phyloP scores from a whole-genome alignment of 768 basidiomycete species.

The Phlegmacium glaucopus region DNA sequence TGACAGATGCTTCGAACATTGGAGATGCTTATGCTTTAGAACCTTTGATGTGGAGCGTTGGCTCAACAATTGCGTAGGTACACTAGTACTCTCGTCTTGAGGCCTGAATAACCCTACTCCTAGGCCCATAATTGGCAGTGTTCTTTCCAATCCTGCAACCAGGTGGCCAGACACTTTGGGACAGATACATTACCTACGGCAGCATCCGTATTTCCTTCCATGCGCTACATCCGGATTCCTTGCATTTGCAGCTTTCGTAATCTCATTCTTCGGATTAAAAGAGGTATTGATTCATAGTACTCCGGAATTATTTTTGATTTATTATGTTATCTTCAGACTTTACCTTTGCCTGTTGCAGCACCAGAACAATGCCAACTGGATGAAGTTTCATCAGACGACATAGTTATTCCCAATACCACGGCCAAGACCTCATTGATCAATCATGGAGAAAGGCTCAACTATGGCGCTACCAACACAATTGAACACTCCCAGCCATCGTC shows the following conservation, averaged over 20 bases:
- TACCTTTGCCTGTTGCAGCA: conserved; percentile 22
- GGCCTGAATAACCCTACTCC: neutral
- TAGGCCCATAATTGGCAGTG: conserved; percentile 68
- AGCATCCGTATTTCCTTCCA: conserved; percentile 47
- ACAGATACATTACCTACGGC: conserved; percentile 26
- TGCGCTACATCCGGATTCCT: conserved; percentile 36
- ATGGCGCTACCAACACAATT: conserved; percentile 9
- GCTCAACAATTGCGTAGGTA: conserved; percentile 29
- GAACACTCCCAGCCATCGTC: neutral
- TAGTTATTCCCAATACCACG: neutral
- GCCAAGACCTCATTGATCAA: conserved; percentile 8
- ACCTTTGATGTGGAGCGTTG: conserved; percentile 33
- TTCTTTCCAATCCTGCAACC: conserved; percentile 55
- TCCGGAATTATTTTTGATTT: neutral
- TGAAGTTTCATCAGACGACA: neutral
- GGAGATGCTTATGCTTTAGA: conserved; percentile 34
- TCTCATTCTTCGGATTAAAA: conserved; percentile 36
- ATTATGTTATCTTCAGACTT: conserved; percentile 21
- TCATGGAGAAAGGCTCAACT: conserved; percentile 1
- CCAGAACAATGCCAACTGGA: conserved; percentile 7
- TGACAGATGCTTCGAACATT: conserved; percentile 35
- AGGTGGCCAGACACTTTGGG: conserved; percentile 61
- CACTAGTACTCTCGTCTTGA: neutral
- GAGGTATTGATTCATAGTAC: conserved; percentile 31
- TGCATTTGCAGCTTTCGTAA: conserved; percentile 30